A percentile compares a stretch with the other conserved stretches of the same genome.
Evolutionary conservation across 805 yeast genomes (phyloP).

Genomic region (Clavispora asparagi): DNA sequence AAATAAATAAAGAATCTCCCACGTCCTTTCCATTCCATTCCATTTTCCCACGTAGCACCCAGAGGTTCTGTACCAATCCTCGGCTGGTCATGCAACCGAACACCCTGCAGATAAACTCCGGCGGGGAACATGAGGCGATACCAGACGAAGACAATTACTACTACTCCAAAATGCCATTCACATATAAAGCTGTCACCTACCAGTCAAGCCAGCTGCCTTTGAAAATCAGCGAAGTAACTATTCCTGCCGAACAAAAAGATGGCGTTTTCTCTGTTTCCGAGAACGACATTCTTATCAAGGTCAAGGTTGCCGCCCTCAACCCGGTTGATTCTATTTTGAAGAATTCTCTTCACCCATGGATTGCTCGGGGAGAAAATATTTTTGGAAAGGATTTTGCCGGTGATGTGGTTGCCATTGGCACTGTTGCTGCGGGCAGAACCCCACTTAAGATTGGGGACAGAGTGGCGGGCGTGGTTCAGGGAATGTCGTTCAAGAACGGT

Average conservation of each 20-base stretch:
- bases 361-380: conserved; percentile 16
- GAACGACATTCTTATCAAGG: conserved; percentile 24
- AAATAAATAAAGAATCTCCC: too few species aligned
- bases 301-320: conserved; percentile 28
- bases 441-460: conserved; percentile 24
- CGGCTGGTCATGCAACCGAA: too few species aligned
- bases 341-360: conserved; percentile 9
- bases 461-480: conserved; percentile 23
- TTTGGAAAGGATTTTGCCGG: conserved; percentile 33
- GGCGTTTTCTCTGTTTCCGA: conserved; percentile 6
- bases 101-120: too few species aligned
- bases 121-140: too few species aligned
- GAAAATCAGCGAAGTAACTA: background rate
- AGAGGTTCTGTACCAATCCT: too few species aligned
- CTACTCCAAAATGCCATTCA: conserved; percentile 1
- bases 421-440: conserved; percentile 14
- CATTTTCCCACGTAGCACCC: too few species aligned
- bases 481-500: conserved; percentile 24
- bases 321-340: conserved; percentile 27
- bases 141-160: too few species aligned
- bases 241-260: background rate
- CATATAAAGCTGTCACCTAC: conserved; percentile 17
- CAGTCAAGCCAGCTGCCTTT: background rate
- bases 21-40: too few species aligned
- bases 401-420: conserved; percentile 26